These are phyloP conservation scores for Friedmanniomyces endolithicus DNA, from an alignment of 495 filamentous ascomycete species.

Conservation along the genomic window DNA sequence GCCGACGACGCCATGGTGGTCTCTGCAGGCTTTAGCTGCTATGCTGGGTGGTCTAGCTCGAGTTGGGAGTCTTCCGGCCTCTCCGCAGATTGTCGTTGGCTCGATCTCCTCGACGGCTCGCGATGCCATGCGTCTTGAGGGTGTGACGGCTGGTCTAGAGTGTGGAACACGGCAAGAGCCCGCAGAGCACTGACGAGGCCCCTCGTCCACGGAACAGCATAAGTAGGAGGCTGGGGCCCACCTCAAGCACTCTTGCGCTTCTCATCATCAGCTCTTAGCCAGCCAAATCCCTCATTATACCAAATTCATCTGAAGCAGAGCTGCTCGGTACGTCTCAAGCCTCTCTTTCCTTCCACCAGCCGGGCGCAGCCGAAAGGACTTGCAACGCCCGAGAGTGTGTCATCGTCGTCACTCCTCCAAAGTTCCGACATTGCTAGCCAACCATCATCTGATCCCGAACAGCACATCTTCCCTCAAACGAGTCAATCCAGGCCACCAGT, in stretches of 20 bases:
- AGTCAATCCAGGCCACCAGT: neutral
- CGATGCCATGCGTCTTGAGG: neutral
- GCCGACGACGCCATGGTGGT: conserved; percentile 12
- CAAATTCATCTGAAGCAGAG: neutral
- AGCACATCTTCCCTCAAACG: neutral
- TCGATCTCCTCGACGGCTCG: conserved; percentile 6
- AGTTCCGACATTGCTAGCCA: neutral
- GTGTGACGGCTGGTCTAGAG: neutral
- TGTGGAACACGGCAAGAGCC: neutral
- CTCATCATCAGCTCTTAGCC: conserved; percentile 1
- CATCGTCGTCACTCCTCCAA: neutral
- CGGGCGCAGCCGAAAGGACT: neutral
- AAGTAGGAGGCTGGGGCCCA: conserved; percentile 5
- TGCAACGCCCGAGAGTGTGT: neutral
- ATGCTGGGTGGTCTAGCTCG: conserved; percentile 12
- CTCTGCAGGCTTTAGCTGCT: conserved; percentile 18
- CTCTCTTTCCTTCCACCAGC: neutral
- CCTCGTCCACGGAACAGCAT: conserved; percentile 7
- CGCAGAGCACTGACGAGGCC: neutral
- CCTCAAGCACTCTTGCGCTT: neutral
- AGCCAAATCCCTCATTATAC: neutral
- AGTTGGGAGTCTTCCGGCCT: conserved; percentile 3
- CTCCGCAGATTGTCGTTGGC: conserved; percentile 15
- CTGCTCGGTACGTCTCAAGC: neutral
- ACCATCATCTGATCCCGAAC: neutral